Percentiles rank a stretch among this genome's conserved stretches.
Conservation (phyloP, 805 yeast genomes). For the Kuraishia molischiana region DNA sequence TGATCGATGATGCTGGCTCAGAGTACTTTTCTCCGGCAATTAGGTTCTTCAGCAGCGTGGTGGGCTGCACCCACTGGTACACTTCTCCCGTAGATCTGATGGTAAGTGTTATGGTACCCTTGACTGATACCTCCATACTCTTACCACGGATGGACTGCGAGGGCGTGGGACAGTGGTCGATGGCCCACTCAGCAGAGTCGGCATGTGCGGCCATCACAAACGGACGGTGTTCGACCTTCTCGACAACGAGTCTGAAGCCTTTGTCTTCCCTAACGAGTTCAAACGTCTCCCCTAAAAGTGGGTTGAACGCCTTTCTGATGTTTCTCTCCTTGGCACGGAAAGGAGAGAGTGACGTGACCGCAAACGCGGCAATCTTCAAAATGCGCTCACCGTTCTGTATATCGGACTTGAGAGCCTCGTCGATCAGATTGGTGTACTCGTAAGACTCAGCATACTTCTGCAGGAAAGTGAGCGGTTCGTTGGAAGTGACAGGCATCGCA, state of each 20-base stretch:
- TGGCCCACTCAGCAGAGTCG: constrained; percentile 62
- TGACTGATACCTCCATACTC: constrained; percentile 71
- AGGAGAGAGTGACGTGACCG: constrained; percentile 63
- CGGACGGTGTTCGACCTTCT: constrained; percentile 86
- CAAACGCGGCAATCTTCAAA: constrained; percentile 71
- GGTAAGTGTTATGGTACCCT: constrained; percentile 55
- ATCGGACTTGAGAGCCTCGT: constrained; percentile 42
- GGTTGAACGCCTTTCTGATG: constrained; percentile 87
- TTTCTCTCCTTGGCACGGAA: constrained; percentile 68
- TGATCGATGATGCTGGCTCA: constrained; percentile 70
- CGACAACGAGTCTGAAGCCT: constrained; percentile 67
- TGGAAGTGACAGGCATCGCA: constrained; percentile 90
- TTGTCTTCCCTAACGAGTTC: constrained; percentile 82
- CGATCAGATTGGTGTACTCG: constrained; percentile 65
- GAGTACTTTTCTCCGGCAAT: constrained; percentile 93
- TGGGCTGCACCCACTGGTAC: constrained; percentile 79
- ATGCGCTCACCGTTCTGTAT: constrained; percentile 47
- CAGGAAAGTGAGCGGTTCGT: constrained; percentile 81
- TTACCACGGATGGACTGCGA: constrained; percentile 94
- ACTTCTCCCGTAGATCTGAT: constrained; percentile 55
- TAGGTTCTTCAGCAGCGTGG: constrained; percentile 72
- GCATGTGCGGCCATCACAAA: constrained; percentile 73
- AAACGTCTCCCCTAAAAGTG: constrained; percentile 86
- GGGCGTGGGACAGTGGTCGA: constrained; percentile 58
- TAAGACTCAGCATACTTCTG: constrained; percentile 73